Percentiles rank a stretch among this genome's conserved stretches.
Evolutionary conservation across 2,329 filamentous ascomycete species (phyloP).

Genomic region (Trichothecium sympodiale): DNA sequence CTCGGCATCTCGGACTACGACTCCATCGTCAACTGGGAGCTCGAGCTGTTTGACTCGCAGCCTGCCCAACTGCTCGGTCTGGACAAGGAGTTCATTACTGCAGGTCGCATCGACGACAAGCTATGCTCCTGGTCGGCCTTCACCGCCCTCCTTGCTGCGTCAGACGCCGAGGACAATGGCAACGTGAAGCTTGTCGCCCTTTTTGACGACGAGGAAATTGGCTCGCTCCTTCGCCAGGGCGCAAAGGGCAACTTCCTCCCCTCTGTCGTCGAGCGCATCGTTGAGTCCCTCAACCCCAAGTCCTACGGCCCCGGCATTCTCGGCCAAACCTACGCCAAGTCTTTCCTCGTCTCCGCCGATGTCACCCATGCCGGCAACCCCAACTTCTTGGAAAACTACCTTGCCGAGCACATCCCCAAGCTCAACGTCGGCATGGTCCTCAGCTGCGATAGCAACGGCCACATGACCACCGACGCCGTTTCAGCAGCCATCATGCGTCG

Average conservation of each 20-base stretch:
- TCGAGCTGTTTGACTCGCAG: slow-evolving; percentile 88
- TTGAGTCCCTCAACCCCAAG: slow-evolving; percentile 52
- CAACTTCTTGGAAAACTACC: slow-evolving; percentile 78
- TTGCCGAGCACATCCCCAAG: slow-evolving; percentile 73
- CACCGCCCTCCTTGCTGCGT: slow-evolving; percentile 65
- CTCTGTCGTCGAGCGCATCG: slow-evolving; percentile 66
- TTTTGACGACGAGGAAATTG: slow-evolving; percentile 96
- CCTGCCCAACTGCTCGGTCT: slow-evolving; percentile 75
- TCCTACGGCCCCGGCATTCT: slow-evolving; percentile 49
- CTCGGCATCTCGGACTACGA: slow-evolving; percentile 61
- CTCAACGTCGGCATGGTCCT: slow-evolving; percentile 82
- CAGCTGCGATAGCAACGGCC: slow-evolving; percentile 74
- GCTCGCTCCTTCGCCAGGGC: slow-evolving; percentile 80
- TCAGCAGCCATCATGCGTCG: slow-evolving; percentile 71
- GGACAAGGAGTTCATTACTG: slow-evolving; percentile 89
- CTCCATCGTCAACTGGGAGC: slow-evolving; percentile 87
- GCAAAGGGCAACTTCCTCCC: slow-evolving; percentile 84
- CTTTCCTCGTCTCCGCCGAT: slow-evolving; percentile 85
- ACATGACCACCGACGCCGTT: slow-evolving; percentile 91
- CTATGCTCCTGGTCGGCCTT: slow-evolving; percentile 90
- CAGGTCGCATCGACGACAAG: slow-evolving; percentile 93
- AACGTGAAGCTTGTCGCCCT: slow-evolving; percentile 84
- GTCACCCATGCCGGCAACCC: slow-evolving; percentile 92
- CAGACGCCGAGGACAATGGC: slow-evolving; percentile 44
- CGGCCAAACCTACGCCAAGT: slow-evolving; percentile 78